These are phyloP conservation scores for Phytophthora europaea DNA, from an alignment of 352 stramenopile genomes.

Conservation along the genomic window DNA sequence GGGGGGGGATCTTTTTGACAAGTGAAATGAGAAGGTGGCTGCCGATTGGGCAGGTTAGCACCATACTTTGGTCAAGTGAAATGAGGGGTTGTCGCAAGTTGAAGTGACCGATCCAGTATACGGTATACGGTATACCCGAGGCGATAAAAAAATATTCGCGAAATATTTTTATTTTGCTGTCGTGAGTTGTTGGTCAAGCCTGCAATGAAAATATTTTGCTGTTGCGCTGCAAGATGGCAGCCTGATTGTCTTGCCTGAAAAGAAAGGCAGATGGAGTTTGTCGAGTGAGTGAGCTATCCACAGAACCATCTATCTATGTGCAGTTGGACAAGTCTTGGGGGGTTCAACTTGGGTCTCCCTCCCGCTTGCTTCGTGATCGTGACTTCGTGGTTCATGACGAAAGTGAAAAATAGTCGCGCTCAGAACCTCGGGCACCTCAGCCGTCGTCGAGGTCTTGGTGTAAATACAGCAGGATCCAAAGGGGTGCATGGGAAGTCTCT, in stretches of 20 bases:
- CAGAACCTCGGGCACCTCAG: slow-evolving; percentile 4
- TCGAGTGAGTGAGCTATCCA: too few relatives aligned
- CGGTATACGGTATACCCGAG: too few relatives aligned
- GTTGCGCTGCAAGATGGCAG: too few relatives aligned
- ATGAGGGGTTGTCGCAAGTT: slow-evolving; percentile 7
- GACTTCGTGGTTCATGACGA: slow-evolving; percentile 4
- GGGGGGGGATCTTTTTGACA: slow-evolving; percentile 5
- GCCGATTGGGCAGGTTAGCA: neutral
- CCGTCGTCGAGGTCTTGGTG: neutral
- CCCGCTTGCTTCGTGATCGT: too few relatives aligned
- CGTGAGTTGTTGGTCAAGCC: too few relatives aligned
- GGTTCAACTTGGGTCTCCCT: neutral
- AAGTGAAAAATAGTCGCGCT: slow-evolving; percentile 6
- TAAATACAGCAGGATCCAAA: neutral
- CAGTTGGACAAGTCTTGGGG: neutral
- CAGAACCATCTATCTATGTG: too few relatives aligned
- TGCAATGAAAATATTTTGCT: too few relatives aligned
- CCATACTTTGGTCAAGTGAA: slow-evolving; percentile 8
- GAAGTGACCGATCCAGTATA: neutral
- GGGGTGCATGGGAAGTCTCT: neutral
- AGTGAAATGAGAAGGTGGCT: neutral
- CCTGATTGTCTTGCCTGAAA: too few relatives aligned
- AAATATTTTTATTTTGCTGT: too few relatives aligned
- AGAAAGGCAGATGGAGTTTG: too few relatives aligned
- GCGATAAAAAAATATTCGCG: too few relatives aligned